These are phyloP conservation scores for Rhodotorula graminis DNA, from an alignment of 768 basidiomycete genomes.

Conservation along the genomic window DNA sequence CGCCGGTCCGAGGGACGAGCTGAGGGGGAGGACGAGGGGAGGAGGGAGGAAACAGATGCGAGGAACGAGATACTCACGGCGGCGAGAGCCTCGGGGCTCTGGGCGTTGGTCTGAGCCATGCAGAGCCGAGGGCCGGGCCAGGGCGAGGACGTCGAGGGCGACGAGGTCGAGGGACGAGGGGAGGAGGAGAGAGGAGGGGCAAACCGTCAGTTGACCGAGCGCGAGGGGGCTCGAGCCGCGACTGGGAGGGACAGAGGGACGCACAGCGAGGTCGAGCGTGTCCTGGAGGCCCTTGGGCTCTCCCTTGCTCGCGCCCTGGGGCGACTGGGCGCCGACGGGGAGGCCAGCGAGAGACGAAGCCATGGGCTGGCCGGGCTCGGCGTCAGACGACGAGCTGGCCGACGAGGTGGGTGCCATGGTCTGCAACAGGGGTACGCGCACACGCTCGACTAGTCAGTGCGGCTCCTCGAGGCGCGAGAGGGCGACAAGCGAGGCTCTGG, in stretches of 20 bases:
- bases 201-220: not conserved
- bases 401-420: constrained; percentile 27
- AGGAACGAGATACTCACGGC: constrained; percentile 2
- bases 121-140: no score
- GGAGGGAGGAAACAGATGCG: not conserved
- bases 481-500: no score
- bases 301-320: not conserved
- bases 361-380: constrained; percentile 12
- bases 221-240: not conserved
- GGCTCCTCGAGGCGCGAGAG: not conserved
- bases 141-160: not conserved
- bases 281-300: constrained; percentile 22
- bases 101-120: not conserved
- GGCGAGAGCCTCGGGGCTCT: constrained; percentile 7
- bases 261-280: constrained; percentile 33
- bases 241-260: not conserved
- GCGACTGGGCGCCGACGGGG: constrained; percentile 10
- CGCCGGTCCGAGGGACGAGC: not conserved
- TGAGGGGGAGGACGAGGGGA: not conserved
- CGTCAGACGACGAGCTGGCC: constrained; percentile 19
- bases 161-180: not conserved
- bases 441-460: not conserved
- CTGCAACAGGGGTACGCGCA: not conserved
- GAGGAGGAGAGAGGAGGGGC: not conserved
- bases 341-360: constrained; percentile 30